Evolutionary conservation across 2,329 filamentous ascomycete genomes (phyloP), one percentile per base, ranked within the genome.

Genomic region (Nakataea oryzae): DNA sequence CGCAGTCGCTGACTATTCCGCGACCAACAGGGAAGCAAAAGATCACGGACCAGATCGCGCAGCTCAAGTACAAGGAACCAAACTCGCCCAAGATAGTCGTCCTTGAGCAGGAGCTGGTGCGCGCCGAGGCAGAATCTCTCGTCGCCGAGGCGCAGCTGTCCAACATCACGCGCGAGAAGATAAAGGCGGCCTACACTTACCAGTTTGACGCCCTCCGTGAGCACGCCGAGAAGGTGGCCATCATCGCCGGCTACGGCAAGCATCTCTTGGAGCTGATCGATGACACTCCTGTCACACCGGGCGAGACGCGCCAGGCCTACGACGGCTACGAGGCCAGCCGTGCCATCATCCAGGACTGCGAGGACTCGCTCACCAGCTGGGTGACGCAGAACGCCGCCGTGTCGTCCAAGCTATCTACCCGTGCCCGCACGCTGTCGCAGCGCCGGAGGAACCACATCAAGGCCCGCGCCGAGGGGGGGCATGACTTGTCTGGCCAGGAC

Each of bases 1-100:
- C 63, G 63, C 41, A 32, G 13, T 2, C 47, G 58, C 61, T 67
- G 30, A 65, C 58, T 27, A 24, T 3, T 17, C 41, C 41, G 17
- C 28, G 2, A 61, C 9, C 34, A 21, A 59, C 34, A 96, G 91
- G 91, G 76, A 99, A 99, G 81, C 93, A 97, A 76, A 99, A 97
- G 80, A 97, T 99, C 72, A 96, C 91, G 70, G 95, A 99, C 74
- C 91, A 97, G 74, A 99, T 99, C 70, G 93, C 95, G 60, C 93
- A 97, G 76, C 85, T 99, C 70, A 99, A 99, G 78, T 99, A 97
- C 86, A 99, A 99, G 81, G 95, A 99, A 77, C 95, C 95, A 68
- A 96, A 96, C 80, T 97, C 93, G 47, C 93, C 93, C 66, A 95
- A 92, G 79, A 97, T 99, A 69, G 92, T 97, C 63, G 93, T 99